Evolutionary conservation across 352 stramenopile genomes (phyloP), one percentile per base, ranked within the genome.

Genomic region (Globisporangium camurandrum): DNA sequence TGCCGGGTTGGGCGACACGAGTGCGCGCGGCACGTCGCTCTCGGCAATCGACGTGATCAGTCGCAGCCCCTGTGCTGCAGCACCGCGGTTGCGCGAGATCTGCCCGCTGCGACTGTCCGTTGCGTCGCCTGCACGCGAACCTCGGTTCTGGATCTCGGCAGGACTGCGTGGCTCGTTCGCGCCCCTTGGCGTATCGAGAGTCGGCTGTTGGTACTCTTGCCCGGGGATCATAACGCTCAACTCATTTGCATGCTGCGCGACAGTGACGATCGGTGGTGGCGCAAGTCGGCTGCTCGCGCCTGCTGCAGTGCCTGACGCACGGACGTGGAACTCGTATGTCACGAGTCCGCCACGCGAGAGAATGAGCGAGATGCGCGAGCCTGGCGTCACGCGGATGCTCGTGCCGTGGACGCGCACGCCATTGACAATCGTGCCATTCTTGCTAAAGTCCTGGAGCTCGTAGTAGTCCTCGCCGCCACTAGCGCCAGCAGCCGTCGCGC

Each of bases 351-450:
- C 84, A 47, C 81, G 70, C 0, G 84, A 95, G 1, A 95, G 54
- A 23, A 95, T 95, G 2, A 95, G 67, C 0, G 84, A 93, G 42
- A 95, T 91, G 4, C 84, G 71, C 19, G 84, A 84, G 2, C 84
- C 82, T 1, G 81, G 61, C 0, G 67, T 77, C 10, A 95, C 66
- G 3, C 72, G 74, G 28, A 88, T 69, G 40, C 69, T 90, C 0
- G 81, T 86, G 30, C 82, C 82, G 51, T 95, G 84, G 11, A 95
- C 71, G 4, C 84, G 71, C 9, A 93, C 80, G n/a, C 84, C 84
- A 39, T 95, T 91, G 1, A 95, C 84, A 23, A 95, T 93, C 0
- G 81, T 95, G 2, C 84, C 84, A 40, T 95, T 95, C 55, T 95
- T 95, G 54, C 81, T 93, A 46, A 93, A 93, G 27, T 95, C 84